Conservation (phyloP, 1,139 yeast genomes). For the Taphrina populina region DNA sequence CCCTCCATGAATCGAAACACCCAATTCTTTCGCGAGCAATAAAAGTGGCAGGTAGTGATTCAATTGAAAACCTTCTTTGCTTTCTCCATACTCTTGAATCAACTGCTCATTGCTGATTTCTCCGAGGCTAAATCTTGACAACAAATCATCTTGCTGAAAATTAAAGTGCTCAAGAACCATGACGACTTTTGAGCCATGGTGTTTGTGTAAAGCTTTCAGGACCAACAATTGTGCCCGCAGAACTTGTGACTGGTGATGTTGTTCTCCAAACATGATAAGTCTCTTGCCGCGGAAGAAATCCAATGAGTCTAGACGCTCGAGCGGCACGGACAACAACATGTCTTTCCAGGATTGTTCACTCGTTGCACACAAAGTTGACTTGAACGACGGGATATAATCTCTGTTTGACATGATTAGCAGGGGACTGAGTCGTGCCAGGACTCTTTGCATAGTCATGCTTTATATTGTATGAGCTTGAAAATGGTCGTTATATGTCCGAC, state of each 20-base stretch:
- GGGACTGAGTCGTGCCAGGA: slow-evolving; percentile 11
- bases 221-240: slow-evolving; percentile 8
- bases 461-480: too few species aligned
- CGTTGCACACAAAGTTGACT: neutral
- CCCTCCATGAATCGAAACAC: slow-evolving; percentile 6
- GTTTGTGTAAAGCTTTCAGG: neutral
- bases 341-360: slow-evolving; percentile 11
- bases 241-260: slow-evolving; percentile 20
- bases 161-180: slow-evolving; percentile 21
- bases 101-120: neutral
- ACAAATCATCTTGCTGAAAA: slow-evolving; percentile 3
- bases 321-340: neutral
- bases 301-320: neutral
- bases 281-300: neutral
- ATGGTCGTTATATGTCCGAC: too few species aligned
- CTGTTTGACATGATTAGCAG: slow-evolving; percentile 1
- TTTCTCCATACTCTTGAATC: neutral
- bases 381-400: slow-evolving; percentile 5
- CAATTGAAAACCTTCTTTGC: slow-evolving; percentile 5
- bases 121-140: neutral
- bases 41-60: slow-evolving; percentile 12
- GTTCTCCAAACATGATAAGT: slow-evolving; percentile 7
- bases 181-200: too few species aligned
- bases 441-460: slow-evolving; percentile 18
- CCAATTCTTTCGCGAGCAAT: slow-evolving; percentile 5